phyloP scores from a whole-genome alignment of 257 asterid species.

The Solanum paucissectum region DNA sequence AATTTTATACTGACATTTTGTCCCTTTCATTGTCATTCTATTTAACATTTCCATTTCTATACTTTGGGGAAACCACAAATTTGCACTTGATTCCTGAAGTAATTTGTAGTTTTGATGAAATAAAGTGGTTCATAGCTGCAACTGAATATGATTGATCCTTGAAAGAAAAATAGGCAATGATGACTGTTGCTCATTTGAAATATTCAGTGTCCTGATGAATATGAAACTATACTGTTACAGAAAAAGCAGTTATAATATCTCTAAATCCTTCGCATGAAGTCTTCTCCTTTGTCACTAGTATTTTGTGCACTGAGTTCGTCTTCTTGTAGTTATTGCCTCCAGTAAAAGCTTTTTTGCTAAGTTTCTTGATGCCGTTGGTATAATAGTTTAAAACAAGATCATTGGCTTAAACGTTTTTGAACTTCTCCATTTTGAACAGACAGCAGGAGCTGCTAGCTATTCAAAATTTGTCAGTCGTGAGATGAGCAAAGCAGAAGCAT shows the following conservation, averaged over 20 bases:
- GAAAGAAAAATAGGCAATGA: background rate
- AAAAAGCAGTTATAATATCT: background rate
- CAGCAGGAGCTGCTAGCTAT: constrained; percentile 80
- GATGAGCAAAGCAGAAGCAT: constrained; percentile 99
- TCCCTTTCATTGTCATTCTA: background rate
- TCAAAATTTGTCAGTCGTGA: constrained; percentile 92
- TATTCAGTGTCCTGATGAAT: background rate
- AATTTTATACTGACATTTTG: background rate
- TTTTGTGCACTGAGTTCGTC: background rate
- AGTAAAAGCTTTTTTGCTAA: background rate
- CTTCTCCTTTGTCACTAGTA: background rate
- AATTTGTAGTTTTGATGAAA: background rate
- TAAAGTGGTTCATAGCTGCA: background rate
- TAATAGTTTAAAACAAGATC: background rate
- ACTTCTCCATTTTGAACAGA: constrained; percentile 31
- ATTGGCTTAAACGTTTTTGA: background rate
- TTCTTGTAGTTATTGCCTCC: background rate
- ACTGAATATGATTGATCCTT: background rate
- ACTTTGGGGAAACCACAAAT: background rate
- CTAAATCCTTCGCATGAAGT: background rate
- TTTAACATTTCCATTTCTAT: background rate
- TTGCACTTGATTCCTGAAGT: background rate
- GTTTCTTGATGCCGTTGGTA: background rate
- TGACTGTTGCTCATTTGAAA: background rate
- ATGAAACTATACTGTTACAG: background rate